Evolutionary conservation across 805 yeast species (phyloP), one percentile per base, ranked within the genome.

Genomic region (Lachancea waltii): DNA sequence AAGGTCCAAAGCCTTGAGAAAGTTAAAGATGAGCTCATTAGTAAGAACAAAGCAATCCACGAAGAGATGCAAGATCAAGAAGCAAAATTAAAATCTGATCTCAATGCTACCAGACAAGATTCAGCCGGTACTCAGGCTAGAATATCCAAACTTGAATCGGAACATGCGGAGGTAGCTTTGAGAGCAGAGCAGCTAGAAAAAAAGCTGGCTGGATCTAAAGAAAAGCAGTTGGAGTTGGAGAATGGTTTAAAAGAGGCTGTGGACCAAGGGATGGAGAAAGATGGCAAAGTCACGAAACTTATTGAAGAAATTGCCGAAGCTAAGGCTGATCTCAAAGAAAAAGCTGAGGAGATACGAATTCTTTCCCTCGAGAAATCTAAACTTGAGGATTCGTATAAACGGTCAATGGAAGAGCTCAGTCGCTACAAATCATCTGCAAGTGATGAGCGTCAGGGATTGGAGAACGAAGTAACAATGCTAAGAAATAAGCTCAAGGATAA

Each of bases 401-500:
- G n/a, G 16, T 5, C 14, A 27, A 27, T 16, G 18, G 28, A 16
- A 4, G 35, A 30, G 24, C 9, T 13, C 3, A 31, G 14, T 3
- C 7, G 29, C 3, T n/a, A 15, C 18, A 25, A 17, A 7, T n/a
- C 11, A 7, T 6, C 11, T 8, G 24, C 11, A 4, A 17, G 19
- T n/a, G 25, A 14, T 4, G 39, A 43, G 19, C 27, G 35, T 7
- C n/a, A 27, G 13, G 29, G 14, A 9, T 35, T 62, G 7, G 60
- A 65, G 29, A 40, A 36, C 4, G 64, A 63, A 21, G 50, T 67
- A 5, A 25, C 40, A 7, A 28, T 36, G 0, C 48, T 69, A 36
- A 59, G 61, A 19, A 43, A 47, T 1, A 63, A 66, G 2, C 45
- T 75, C 32, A 61, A 61, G 15, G 48, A 48, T 15, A 74, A 70